Conservation (phyloP, 305 asterid genomes). For the Petunia hybrid region DNA sequence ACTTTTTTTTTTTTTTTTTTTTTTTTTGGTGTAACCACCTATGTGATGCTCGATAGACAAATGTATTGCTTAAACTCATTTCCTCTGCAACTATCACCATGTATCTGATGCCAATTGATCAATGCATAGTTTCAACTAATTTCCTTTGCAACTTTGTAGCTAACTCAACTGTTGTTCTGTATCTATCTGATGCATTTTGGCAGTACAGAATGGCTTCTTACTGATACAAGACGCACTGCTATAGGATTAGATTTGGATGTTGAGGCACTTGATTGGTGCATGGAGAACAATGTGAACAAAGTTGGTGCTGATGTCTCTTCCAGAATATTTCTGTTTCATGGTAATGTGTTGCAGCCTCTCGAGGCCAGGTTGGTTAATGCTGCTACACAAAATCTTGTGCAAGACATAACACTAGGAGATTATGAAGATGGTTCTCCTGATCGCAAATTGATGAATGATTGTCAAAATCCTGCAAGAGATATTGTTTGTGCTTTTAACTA, state of each 20-base stretch:
- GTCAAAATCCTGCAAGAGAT: constrained; percentile 72
- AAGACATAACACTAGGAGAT: constrained; percentile 50
- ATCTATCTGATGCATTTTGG: constrained; percentile 39
- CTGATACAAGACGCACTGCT: constrained; percentile 89
- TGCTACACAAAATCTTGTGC: constrained; percentile 45
- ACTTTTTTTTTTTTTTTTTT: not conserved
- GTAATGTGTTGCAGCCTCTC: constrained; percentile 84
- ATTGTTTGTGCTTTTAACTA: constrained; percentile 96
- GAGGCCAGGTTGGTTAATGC: constrained; percentile 65
- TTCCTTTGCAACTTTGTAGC: not conserved
- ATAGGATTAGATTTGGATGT: constrained; percentile 87
- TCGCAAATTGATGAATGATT: constrained; percentile 54
- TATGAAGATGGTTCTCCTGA: constrained; percentile 44
- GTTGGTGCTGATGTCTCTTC: constrained; percentile 71
- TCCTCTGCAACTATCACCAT: not conserved
- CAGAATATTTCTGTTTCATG: constrained; percentile 76
- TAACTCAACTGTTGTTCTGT: not conserved
- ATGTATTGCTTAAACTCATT: too few relatives aligned
- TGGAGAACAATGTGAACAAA: constrained; percentile 75
- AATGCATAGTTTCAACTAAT: not conserved
- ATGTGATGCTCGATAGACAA: too few relatives aligned
- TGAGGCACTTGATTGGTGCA: constrained; percentile 89
- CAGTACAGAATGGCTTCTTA: constrained; percentile 88
- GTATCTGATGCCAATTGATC: not conserved
- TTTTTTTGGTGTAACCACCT: too few relatives aligned